These are phyloP conservation scores for Leptographium lundbergii DNA, from an alignment of 2,329 filamentous ascomycete genomes.

Conservation along the genomic window DNA sequence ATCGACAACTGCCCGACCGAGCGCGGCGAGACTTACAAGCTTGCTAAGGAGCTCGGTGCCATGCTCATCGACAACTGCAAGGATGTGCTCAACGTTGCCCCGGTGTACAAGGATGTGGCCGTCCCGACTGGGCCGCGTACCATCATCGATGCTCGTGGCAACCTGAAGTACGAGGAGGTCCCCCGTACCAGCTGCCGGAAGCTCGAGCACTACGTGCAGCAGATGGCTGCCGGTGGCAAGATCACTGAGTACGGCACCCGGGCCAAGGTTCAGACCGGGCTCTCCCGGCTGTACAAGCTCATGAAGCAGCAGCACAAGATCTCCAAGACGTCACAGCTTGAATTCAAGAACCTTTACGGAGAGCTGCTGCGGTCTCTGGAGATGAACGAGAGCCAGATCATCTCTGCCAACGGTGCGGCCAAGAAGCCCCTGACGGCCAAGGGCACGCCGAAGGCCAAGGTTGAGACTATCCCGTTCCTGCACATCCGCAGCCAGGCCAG, in stretches of 20 bases:
- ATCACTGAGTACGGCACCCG: slow-evolving; percentile 98
- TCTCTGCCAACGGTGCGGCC: slow-evolving; percentile 43
- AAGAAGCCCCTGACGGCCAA: slow-evolving; percentile 37
- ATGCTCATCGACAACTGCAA: slow-evolving; percentile 97
- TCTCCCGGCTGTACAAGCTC: slow-evolving; percentile 91
- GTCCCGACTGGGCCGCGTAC: slow-evolving; percentile 86
- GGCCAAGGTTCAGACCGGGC: slow-evolving; percentile 93
- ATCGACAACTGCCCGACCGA: slow-evolving; percentile 98
- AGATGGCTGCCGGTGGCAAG: slow-evolving; percentile 97
- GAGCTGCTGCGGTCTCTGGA: slow-evolving; percentile 87
- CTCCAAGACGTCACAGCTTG: slow-evolving; percentile 87
- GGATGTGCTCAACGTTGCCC: slow-evolving; percentile 71
- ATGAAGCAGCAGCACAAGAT: slow-evolving; percentile 98
- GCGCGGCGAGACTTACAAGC: slow-evolving; percentile 89
- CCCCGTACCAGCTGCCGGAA: slow-evolving; percentile 85
- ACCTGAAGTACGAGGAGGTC: slow-evolving; percentile 82
- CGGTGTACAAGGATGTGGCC: slow-evolving; percentile 92
- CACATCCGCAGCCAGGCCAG: slow-evolving; percentile 90
- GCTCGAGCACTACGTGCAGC: slow-evolving; percentile 93
- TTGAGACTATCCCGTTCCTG: slow-evolving; percentile 94
- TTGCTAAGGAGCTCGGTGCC: slow-evolving; percentile 88
- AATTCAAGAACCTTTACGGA: slow-evolving; percentile 90
- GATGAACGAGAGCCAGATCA: slow-evolving; percentile 97
- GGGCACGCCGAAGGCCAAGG: slow-evolving; percentile 65
- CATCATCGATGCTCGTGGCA: slow-evolving; percentile 82